A percentile compares a stretch with the other conserved stretches of the same genome.
These are phyloP conservation scores for Picea sitchensis DNA, from an alignment of 75 land plant species.

Conservation along the genomic window DNA sequence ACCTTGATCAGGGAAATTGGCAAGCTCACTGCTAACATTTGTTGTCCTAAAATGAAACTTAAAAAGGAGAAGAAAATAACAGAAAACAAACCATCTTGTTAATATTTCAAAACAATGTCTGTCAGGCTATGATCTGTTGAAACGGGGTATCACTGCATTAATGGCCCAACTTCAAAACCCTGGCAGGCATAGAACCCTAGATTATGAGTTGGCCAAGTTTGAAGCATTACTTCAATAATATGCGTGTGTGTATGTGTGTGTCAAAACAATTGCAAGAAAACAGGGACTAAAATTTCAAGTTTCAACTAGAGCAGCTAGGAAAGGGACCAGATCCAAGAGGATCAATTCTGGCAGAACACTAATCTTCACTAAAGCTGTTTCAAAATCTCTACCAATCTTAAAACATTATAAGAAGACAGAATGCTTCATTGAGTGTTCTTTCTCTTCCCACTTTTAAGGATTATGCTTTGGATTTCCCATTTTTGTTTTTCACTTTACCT, in stretches of 20 bases:
- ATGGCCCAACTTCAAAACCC: no score
- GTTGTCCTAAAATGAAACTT: no score
- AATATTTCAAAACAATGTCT: neutral
- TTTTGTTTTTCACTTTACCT: neutral
- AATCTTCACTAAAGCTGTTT: neutral
- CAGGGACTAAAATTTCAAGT: neutral
- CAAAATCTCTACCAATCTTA: no score
- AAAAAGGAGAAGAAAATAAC: neutral
- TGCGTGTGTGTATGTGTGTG: no score
- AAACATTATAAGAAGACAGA: neutral
- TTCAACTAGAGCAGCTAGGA: neutral
- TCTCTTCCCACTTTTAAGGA: neutral
- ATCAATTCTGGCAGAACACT: neutral
- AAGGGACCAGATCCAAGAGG: neutral
- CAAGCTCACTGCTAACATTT: no score
- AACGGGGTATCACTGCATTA: no score
- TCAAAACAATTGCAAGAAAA: no score
- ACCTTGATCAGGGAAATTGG: no score
- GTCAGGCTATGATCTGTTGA: neutral
- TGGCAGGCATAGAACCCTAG: no score
- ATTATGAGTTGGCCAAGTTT: no score
- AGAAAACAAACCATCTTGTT: neutral
- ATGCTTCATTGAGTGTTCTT: neutral
- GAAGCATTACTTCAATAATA: no score
- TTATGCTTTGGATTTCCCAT: neutral